Evolutionary conservation across 2,329 filamentous ascomycete species (phyloP).

Genomic region (Penicillium expansum): DNA sequence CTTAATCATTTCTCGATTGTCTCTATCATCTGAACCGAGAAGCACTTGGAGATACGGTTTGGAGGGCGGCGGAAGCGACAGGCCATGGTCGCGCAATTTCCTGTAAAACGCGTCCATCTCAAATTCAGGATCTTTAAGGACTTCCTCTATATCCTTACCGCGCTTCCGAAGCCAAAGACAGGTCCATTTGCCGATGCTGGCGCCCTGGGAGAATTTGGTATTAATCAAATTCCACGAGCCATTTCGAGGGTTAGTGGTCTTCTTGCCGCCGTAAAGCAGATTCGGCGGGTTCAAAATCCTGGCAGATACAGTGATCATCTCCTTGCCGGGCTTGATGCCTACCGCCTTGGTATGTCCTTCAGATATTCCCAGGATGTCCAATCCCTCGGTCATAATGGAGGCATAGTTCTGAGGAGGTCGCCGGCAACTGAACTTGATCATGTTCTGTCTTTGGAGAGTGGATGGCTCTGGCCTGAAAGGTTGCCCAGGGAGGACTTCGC

Average conservation of each 20-base stretch:
- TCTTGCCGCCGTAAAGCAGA: slow-evolving; percentile 12
- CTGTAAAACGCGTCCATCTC: neutral
- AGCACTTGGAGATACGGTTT: neutral
- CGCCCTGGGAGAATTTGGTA: slow-evolving; percentile 4
- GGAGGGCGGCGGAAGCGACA: neutral
- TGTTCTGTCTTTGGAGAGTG: slow-evolving; percentile 57
- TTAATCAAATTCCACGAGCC: slow-evolving; percentile 21
- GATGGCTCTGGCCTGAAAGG: slow-evolving; percentile 56
- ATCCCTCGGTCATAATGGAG: slow-evolving; percentile 50
- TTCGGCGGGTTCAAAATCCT: slow-evolving; percentile 14
- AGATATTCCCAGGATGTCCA: slow-evolving; percentile 13
- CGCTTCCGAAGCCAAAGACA: slow-evolving; percentile 2
- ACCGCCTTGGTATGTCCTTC: neutral
- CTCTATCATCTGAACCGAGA: neutral
- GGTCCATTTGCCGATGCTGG: slow-evolving; percentile 1
- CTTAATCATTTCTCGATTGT: neutral
- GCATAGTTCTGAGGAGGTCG: slow-evolving; percentile 62
- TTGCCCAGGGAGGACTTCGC: slow-evolving; percentile 62
- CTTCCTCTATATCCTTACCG: no score
- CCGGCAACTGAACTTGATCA: slow-evolving; percentile 70
- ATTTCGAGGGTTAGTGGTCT: neutral
- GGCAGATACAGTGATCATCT: slow-evolving; percentile 18
- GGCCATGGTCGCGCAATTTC: slow-evolving; percentile 4
- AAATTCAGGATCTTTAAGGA: neutral
- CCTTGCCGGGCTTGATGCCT: slow-evolving; percentile 2